These are phyloP conservation scores for Ogataea nakhonphanomensis DNA, from an alignment of 805 yeast genomes.

Conservation along the genomic window DNA sequence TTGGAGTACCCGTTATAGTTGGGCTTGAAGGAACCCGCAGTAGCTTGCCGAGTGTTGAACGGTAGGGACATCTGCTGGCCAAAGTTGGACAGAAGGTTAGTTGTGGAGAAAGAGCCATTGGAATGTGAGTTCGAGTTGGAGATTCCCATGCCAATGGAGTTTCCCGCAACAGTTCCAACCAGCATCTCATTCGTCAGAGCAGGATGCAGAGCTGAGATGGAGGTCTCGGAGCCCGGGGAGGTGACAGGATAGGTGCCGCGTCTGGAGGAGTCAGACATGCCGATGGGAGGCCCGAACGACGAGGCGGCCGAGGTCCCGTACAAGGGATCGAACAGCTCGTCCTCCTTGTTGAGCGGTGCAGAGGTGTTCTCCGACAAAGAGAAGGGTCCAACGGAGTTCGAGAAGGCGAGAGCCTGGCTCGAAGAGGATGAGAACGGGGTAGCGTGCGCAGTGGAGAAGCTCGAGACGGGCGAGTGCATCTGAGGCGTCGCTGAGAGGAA, in stretches of 20 bases:
- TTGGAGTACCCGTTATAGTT: conserved; percentile 11
- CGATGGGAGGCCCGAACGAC: conserved; percentile 25
- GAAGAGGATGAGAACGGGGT: conserved; percentile 23
- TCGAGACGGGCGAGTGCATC: conserved; percentile 15
- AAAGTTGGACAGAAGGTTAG: conserved; percentile 3
- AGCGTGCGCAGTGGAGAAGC: conserved; percentile 15
- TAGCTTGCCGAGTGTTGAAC: conserved; percentile 1
- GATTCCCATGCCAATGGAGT: conserved; percentile 30
- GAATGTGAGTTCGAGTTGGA: conserved; percentile 2
- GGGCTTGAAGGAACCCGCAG: conserved; percentile 7
- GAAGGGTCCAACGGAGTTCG: conserved; percentile 18
- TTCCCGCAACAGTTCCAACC: conserved; percentile 26
- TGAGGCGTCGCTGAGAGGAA: conserved; percentile 25
- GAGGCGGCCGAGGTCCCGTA: conserved; percentile 8
- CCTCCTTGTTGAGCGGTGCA: conserved; percentile 8
- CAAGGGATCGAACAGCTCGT: conserved; percentile 10
- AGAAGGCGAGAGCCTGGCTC: conserved; percentile 16
- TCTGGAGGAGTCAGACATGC: conserved; percentile 37
- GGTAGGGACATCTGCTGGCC: not conserved
- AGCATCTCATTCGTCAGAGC: conserved; percentile 26
- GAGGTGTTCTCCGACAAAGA: conserved; percentile 20
- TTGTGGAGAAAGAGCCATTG: not conserved
- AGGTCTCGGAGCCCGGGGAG: conserved; percentile 18
- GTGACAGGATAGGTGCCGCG: conserved; percentile 33
- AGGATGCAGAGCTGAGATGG: conserved; percentile 26